Evolutionary conservation across 371 early-diverging fungal species (phyloP), one percentile per base, ranked within the genome.

Genomic region (Mucor sp.): DNA sequence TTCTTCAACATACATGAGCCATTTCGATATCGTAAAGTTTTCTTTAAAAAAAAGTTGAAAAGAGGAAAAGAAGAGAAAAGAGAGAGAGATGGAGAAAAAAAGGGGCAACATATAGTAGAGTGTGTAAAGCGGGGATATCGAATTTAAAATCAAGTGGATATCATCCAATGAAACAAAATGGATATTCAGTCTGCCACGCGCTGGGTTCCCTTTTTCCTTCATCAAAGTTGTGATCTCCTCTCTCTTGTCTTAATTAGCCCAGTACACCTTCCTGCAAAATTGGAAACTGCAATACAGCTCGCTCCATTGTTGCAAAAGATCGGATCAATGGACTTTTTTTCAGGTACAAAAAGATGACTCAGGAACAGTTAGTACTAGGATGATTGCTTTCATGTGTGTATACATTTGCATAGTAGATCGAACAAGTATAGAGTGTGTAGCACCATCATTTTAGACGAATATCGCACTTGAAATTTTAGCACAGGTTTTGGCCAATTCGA

Each of bases 131-230:
- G 57, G 57, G 57, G 57, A 57, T 57, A 57, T 19, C 57, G 19
- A 57, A 57, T 28, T 57, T 57, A 33, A 57, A 32, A 57, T 53
- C 53, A 57, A 33, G n/a, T 57, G 32, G 33, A 30, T 57, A 28
- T 57, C 21, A 57, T 57, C 57, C 57, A 57, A 57, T 57, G 8
- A 33, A 33, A 32, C 21, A 32, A 17, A 57, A 57, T 53, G 33
- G 17, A 32, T 57, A 8, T 33, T 57, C 25, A 32, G 33, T 33
- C 33, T 57, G 57, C 32, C 57, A 57, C 57, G 57, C 57, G 57
- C 57, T 32, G 33, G 57, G 30, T 57, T 57, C 57, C 57, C 57
- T 57, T 57, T 57, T 57, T 57, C 30, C 33, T 33, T 57, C 57
- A 57, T 57, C n/a, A 27, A 53, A 53, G 27, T 53, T 25, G 53